Base-by-base conservation (phyloP, 805 yeast species). In the Zygotorulaspora danielsina region DNA sequence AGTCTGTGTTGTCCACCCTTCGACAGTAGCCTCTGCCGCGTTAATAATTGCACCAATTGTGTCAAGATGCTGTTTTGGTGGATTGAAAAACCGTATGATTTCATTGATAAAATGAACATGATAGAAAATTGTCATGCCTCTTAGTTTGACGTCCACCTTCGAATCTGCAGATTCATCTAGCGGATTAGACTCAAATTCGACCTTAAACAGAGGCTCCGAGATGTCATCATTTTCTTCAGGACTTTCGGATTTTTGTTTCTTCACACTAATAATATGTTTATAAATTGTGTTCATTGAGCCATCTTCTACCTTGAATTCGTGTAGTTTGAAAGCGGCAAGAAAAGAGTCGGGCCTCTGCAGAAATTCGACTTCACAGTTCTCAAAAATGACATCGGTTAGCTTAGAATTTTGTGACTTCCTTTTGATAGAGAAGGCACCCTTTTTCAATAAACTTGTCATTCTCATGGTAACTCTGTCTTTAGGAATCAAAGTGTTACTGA, bases 21-120 rank as follows among this genome's bases (percentile, higher is more conserved):
- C 96, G 42, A 93, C 83, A 0, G 96, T 89, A 0, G 89, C 85
- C 46, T 89, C 96, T 0, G 99, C 98, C 1, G 96, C 97, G 60
- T 78, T 81, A 77, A 93, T 77, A 18, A 94, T 76, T 7, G 93
- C 93, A 25, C 88, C 90, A 16, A 93, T 78, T 0, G 97, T 88
- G 54, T 89, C 95, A 40, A 80, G 69, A 51, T 89, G 95, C 19
- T 78, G 78, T 43, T 78, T 79, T 15, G 96, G 96, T 1, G 97
- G 96, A 34, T 75, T 79, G 69, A 93, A 93, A 54, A 94, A 90
- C 42, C 61, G 65, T 11, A 75, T 71, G 35, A 93, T 70, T 42
- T 79, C 83, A 50, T 88, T 93, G 20, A 90, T 70, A 49, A 93
- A 84, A 31, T 70, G 73, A n/a, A 86, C 83, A 60, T 90, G 89